Evolutionary conservation across 257 asterid species (phyloP).

Genomic region (Fraxinus anomala): DNA sequence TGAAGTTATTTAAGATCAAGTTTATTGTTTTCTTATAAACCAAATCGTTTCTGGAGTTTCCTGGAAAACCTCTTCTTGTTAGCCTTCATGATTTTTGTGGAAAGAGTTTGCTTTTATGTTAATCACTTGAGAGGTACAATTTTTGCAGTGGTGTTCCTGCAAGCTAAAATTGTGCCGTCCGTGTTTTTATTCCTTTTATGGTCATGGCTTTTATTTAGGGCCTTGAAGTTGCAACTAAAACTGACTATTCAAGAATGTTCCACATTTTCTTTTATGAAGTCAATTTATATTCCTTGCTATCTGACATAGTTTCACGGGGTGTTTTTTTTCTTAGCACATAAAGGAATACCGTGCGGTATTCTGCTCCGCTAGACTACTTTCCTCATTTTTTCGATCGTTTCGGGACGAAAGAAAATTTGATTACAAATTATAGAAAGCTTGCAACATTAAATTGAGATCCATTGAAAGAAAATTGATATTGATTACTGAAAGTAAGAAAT

Average conservation of each 20-base stretch:
- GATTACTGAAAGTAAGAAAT: no score
- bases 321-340: no score
- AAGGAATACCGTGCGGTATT: no score
- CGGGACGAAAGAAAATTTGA: no score
- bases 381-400: no score
- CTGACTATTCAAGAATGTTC: constrained; percentile 12
- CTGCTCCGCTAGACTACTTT: no score
- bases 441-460: no score
- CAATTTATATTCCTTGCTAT: constrained; percentile 6
- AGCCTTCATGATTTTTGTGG: constrained; percentile 1
- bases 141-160: neutral
- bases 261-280: neutral
- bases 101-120: neutral
- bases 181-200: neutral
- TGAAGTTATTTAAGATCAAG: no score
- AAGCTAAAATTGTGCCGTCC: neutral
- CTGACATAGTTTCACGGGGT: neutral
- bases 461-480: no score
- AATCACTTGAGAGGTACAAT: neutral
- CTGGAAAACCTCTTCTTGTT: neutral
- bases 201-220: no score
- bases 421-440: no score
- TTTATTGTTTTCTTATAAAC: neutral
- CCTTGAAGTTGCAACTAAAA: neutral
- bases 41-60: neutral